Conservation (phyloP, 768 basidiomycete genomes). For the Royoungia palumana region DNA sequence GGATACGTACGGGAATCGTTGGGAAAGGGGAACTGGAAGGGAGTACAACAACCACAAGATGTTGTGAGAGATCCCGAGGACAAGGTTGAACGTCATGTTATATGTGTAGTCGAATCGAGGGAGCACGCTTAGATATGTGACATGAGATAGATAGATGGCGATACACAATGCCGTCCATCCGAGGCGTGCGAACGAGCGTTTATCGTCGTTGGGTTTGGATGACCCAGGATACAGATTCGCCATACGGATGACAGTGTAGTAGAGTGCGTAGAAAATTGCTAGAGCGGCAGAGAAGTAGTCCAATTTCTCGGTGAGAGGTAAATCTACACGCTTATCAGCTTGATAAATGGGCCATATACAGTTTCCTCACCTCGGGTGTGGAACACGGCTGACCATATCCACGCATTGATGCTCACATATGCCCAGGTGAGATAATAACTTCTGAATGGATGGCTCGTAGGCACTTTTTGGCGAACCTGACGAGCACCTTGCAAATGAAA, state of each 20-base stretch:
- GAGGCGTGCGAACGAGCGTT: conserved; percentile 15
- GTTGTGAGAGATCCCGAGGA: conserved; percentile 76
- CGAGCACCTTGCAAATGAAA: conserved; percentile 63
- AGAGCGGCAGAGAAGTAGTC: conserved; percentile 95
- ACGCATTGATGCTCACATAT: conserved; percentile 77
- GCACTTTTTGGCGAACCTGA: conserved; percentile 45
- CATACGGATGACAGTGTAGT: conserved; percentile 71
- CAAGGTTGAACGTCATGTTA: conserved; percentile 84
- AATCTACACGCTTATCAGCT: conserved; percentile 48
- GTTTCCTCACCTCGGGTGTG: conserved; percentile 80
- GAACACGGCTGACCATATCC: conserved; percentile 90
- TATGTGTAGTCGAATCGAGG: conserved; percentile 91
- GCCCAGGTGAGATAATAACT: conserved; percentile 65
- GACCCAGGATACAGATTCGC: conserved; percentile 63
- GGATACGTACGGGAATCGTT: conserved; percentile 52
- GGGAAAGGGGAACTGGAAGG: conserved; percentile 45
- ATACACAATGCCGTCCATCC: conserved; percentile 53
- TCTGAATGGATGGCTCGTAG: conserved; percentile 64
- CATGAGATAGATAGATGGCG: conserved; percentile 60
- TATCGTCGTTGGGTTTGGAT: conserved; percentile 26
- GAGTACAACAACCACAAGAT: conserved; percentile 77
- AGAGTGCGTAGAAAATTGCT: conserved; percentile 78
- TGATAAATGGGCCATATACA: neutral
- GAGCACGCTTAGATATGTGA: conserved; percentile 72
- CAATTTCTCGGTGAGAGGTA: conserved; percentile 77